phyloP scores from a whole-genome alignment of 2,329 filamentous ascomycete species.

The Verticillium albo-atrum region DNA sequence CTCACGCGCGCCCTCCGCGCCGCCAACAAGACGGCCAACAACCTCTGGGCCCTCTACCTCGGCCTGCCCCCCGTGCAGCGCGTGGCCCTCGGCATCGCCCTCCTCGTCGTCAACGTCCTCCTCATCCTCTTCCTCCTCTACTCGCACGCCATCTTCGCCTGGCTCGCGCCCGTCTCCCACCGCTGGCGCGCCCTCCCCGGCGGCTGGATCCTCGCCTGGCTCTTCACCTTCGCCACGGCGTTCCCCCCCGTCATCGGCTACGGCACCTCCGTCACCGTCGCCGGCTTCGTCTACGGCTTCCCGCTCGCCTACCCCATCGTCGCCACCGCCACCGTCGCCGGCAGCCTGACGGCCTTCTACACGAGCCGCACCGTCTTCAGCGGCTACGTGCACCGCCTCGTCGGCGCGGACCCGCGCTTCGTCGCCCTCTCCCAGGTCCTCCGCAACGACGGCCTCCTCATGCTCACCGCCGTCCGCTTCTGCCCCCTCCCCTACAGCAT shows the following conservation, averaged over 20 bases:
- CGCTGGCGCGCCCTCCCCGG: constrained; percentile 70
- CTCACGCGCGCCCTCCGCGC: constrained; percentile 34
- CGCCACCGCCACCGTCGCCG: constrained; percentile 70
- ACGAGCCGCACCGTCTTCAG: constrained; percentile 75
- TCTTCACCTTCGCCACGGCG: constrained; percentile 68
- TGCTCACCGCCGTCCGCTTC: constrained; percentile 86
- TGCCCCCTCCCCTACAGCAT: constrained; percentile 91
- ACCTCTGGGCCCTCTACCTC: constrained; percentile 45
- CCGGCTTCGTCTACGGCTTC: constrained; percentile 53
- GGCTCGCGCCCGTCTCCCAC: constrained; percentile 67
- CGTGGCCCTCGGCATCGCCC: constrained; percentile 47
- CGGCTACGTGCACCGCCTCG: constrained; percentile 71
- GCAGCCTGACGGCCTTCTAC: constrained; percentile 75
- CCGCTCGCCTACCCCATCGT: constrained; percentile 75
- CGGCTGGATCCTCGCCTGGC: constrained; percentile 74
- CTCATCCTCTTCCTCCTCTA: constrained; percentile 70
- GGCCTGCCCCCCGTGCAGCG: constrained; percentile 58
- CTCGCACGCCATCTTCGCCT: constrained; percentile 74
- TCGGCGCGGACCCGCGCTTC: constrained; percentile 81
- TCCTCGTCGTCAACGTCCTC: constrained; percentile 47
- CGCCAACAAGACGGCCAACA: constrained; percentile 37
- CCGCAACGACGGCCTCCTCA: constrained; percentile 82
- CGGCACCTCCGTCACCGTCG: constrained; percentile 60
- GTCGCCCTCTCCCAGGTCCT: constrained; percentile 83
- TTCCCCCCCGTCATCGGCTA: constrained; percentile 90